Conservation (phyloP, 257 asterid genomes). For the Nicotiana noctiflora region DNA sequence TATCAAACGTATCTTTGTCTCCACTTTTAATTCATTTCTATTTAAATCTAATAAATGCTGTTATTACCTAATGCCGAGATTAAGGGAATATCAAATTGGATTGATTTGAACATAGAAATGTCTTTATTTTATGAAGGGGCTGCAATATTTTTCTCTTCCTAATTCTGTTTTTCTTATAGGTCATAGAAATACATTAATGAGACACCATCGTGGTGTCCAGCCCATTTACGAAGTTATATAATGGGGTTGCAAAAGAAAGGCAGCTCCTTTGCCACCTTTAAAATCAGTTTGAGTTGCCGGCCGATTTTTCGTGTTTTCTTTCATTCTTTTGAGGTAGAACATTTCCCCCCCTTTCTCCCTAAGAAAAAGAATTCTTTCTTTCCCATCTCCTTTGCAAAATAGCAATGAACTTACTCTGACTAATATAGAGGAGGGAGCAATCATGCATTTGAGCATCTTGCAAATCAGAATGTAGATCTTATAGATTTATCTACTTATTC, state of each 20-base stretch:
- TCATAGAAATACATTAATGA: neutral
- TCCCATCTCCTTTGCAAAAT: neutral
- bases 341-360: neutral
- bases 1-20: neutral
- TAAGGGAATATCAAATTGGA: neutral
- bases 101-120: neutral
- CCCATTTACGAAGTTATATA: neutral
- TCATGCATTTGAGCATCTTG: neutral
- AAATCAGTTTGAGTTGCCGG: neutral
- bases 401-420: neutral
- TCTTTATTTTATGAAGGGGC: neutral
- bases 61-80: neutral
- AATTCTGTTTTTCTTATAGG: neutral
- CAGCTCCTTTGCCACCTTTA: neutral
- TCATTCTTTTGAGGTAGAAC: neutral
- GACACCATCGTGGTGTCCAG: neutral
- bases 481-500: neutral
- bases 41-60: neutral
- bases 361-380: neutral
- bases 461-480: neutral
- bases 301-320: neutral
- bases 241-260: neutral
- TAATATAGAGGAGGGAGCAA: neutral
- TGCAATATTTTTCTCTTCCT: neutral
- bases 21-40: neutral